These are phyloP conservation scores for Beauveria brongniartii DNA, from an alignment of 2,329 filamentous ascomycete species.

Conservation along the genomic window DNA sequence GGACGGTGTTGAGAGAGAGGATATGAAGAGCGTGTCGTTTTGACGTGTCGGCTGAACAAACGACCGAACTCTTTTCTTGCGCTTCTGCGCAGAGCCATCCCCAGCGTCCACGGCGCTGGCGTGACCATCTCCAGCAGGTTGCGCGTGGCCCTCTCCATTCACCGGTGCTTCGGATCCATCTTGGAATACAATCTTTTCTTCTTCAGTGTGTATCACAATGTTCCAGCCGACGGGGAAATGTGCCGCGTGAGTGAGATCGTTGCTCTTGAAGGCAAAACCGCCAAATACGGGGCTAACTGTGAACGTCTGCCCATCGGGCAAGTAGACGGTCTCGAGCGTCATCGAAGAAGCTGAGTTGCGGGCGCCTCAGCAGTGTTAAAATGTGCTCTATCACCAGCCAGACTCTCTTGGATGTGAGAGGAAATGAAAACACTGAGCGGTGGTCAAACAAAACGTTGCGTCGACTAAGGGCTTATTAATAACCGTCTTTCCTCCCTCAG, in stretches of 20 bases:
- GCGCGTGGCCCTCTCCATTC: background rate
- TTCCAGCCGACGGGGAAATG: slow-evolving; percentile 85
- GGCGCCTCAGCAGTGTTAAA: background rate
- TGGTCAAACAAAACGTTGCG: background rate
- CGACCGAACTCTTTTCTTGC: slow-evolving; percentile 20
- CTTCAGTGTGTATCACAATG: slow-evolving; percentile 69
- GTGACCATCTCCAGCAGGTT: background rate
- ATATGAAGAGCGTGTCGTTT: slow-evolving; percentile 81
- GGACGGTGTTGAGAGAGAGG: slow-evolving; percentile 78
- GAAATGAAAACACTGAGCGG: background rate
- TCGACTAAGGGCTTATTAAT: slow-evolving; percentile 2
- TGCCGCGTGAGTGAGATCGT: slow-evolving; percentile 61
- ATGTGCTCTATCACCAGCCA: background rate
- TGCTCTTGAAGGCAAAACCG: slow-evolving; percentile 82
- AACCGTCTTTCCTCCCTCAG: background rate
- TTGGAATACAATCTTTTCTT: slow-evolving; percentile 18
- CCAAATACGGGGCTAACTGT: slow-evolving; percentile 81
- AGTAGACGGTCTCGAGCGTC: slow-evolving; percentile 46
- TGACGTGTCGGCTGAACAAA: slow-evolving; percentile 68
- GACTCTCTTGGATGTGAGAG: background rate
- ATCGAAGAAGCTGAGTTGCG: slow-evolving; percentile 16
- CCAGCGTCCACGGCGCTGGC: slow-evolving; percentile 2
- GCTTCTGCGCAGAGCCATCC: background rate
- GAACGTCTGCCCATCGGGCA: slow-evolving; percentile 83
- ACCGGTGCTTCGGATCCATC: background rate